Conservation (phyloP, 768 basidiomycete genomes). For the Tephrocybe sp. region DNA sequence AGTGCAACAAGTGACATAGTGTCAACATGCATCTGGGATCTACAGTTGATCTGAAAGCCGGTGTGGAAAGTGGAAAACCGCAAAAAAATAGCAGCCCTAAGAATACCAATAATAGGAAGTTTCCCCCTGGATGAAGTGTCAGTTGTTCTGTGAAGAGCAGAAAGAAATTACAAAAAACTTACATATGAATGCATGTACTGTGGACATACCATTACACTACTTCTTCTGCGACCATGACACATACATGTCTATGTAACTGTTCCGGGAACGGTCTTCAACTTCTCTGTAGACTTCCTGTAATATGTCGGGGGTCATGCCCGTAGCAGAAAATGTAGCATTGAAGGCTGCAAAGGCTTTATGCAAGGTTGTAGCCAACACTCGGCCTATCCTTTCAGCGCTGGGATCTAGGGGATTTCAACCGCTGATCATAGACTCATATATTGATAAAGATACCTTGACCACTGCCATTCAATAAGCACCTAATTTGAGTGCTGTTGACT, state of each 20-base stretch:
- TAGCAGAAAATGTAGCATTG: not conserved
- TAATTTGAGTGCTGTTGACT: not conserved
- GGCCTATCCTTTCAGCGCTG: not conserved
- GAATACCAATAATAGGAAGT: too few species aligned
- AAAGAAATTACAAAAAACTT: too few species aligned
- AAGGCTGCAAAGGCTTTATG: not conserved
- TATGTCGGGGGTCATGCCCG: not conserved
- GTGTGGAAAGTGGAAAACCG: too few species aligned
- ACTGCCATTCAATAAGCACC: not conserved
- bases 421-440: not conserved
- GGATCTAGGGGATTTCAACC: not conserved
- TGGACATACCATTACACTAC: too few species aligned
- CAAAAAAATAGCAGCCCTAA: too few species aligned
- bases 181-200: too few species aligned
- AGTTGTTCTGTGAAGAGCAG: too few species aligned
- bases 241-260: not conserved
- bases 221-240: conserved; percentile 8
- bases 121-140: too few species aligned
- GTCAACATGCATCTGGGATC: too few species aligned
- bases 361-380: not conserved
- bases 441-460: not conserved
- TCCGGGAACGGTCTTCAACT: not conserved
- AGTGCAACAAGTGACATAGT: too few species aligned
- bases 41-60: too few species aligned
- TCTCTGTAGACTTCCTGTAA: not conserved